phyloP scores from a whole-genome alignment of 345 rosid genomes.

The Laguncularia racemosa region DNA sequence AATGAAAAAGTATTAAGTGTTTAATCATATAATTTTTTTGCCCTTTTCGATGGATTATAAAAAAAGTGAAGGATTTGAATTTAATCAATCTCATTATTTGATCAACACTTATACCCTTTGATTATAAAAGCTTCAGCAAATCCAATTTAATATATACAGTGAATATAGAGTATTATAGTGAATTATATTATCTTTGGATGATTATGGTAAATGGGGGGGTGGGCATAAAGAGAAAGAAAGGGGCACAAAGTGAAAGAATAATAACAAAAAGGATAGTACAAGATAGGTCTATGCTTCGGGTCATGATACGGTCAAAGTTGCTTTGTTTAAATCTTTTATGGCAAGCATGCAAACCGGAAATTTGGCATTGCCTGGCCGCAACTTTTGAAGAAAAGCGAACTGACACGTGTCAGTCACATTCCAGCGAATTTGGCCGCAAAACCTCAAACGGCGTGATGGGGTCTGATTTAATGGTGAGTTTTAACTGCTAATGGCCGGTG shows the following conservation, averaged over 20 bases:
- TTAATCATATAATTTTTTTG: not conserved
- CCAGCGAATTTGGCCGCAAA: slow-evolving; percentile 52
- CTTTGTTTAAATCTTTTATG: slow-evolving; percentile 24
- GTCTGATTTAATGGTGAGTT: slow-evolving; percentile 14
- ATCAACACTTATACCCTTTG: no score
- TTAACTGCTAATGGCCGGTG: slow-evolving; percentile 24
- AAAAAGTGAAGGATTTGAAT: no score
- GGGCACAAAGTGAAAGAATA: no score
- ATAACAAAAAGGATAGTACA: not conserved
- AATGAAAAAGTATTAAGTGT: not conserved
- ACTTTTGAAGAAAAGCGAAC: slow-evolving; percentile 6
- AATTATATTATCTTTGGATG: no score
- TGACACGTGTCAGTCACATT: slow-evolving; percentile 52
- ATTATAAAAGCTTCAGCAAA: no score
- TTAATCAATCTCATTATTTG: no score
- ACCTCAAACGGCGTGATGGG: slow-evolving; percentile 38
- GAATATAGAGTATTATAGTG: no score
- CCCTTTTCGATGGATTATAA: no score
- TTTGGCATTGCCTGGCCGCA: slow-evolving; percentile 26
- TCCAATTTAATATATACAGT: no score
- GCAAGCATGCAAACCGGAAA: slow-evolving; percentile 57
- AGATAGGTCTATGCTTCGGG: slow-evolving; percentile 7
- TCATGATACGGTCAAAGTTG: slow-evolving; percentile 48
- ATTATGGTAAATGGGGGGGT: no score
- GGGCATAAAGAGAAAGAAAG: no score